These are phyloP conservation scores for Suillus brevipes DNA, from an alignment of 768 basidiomycete genomes.

Conservation along the genomic window DNA sequence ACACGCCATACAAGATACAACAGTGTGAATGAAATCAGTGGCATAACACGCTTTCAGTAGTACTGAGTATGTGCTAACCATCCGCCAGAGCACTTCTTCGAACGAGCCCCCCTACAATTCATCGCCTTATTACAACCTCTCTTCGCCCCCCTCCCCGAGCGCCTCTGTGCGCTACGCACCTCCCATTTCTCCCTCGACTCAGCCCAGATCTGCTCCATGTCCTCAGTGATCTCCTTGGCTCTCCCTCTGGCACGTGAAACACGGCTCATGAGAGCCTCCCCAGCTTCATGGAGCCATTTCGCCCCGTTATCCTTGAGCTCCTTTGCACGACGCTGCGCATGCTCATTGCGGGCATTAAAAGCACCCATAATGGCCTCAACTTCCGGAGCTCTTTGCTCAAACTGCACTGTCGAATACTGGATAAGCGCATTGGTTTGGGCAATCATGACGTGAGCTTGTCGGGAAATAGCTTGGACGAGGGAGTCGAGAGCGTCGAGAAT, in stretches of 20 bases:
- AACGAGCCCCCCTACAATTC: neutral
- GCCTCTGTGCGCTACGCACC: neutral
- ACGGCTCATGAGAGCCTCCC: constrained; percentile 41
- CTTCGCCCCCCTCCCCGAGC: neutral
- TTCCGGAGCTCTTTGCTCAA: constrained; percentile 39
- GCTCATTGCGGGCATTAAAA: constrained; percentile 49
- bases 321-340: constrained; percentile 53
- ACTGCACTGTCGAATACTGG: constrained; percentile 40
- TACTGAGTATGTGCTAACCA: neutral
- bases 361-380: constrained; percentile 39
- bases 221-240: constrained; percentile 43
- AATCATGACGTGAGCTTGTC: constrained; percentile 37
- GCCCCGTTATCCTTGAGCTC: constrained; percentile 51
- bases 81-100: constrained; percentile 4
- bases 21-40: neutral
- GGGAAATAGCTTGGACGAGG: constrained; percentile 49
- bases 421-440: constrained; percentile 41
- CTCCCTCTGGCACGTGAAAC: constrained; percentile 44
- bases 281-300: constrained; percentile 44
- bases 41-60: constrained; percentile 1
- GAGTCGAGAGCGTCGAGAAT: constrained; percentile 61
- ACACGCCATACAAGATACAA: constrained; percentile 3
- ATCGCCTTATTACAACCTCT: neutral
- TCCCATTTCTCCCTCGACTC: constrained; percentile 6
- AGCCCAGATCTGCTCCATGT: constrained; percentile 11